phyloP scores from a whole-genome alignment of 2,329 filamentous ascomycete species.

The Pyrenochaeta sp. region DNA sequence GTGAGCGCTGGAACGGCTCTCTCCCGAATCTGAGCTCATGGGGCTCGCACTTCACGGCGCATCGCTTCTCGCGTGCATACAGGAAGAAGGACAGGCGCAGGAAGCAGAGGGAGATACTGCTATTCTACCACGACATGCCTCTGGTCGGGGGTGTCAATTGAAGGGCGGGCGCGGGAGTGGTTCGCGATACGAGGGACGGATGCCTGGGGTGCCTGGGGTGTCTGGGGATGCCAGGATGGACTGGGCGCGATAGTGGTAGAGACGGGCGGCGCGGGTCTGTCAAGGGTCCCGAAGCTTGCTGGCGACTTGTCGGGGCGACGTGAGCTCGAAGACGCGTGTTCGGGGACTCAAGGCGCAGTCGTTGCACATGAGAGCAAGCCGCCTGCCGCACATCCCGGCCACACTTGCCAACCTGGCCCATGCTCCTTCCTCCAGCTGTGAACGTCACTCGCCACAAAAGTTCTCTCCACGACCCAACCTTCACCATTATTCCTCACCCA shows the following conservation, averaged over 20 bases:
- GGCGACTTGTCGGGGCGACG: too few species aligned
- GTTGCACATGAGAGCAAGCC: conserved; percentile 13
- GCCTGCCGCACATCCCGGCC: conserved; percentile 23
- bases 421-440: conserved; percentile 26
- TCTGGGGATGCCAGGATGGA: background rate
- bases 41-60: conserved; percentile 59
- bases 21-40: conserved; percentile 74
- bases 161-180: conserved; percentile 14
- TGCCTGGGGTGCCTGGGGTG: conserved; percentile 4
- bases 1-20: conserved; percentile 67
- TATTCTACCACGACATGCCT: conserved; percentile 6
- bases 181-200: conserved; percentile 12
- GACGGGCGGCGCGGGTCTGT: too few species aligned
- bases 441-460: too few species aligned
- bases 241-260: too few species aligned
- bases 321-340: too few species aligned
- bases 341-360: too few species aligned
- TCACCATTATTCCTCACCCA: conserved; percentile 20
- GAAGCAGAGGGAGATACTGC: background rate
- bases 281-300: too few species aligned
- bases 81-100: too few species aligned
- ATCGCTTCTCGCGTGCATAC: conserved; percentile 56
- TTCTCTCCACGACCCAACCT: background rate
- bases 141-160: background rate
- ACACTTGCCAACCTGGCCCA: too few species aligned